Base-by-base conservation (phyloP, 768 basidiomycete species). In the Pisolithus tinctorius region DNA sequence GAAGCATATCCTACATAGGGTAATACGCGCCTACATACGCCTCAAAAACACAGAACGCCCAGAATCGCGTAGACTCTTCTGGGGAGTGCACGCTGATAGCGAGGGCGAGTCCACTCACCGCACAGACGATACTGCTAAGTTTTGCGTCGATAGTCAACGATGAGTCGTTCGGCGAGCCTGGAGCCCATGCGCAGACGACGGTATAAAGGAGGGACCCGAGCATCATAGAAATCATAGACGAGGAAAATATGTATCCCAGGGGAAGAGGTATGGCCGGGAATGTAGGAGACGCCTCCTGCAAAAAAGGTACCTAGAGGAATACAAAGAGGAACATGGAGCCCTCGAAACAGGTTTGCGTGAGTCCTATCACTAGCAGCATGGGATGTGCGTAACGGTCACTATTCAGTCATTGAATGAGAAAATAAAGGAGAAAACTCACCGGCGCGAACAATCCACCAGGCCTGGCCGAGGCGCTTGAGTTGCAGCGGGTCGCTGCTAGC, bases 261-360 rank as follows among this genome's bases (percentile, higher is more conserved):
- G 87, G 88, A 26, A 87, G 79, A 16, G 69, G 52, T 6, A 60
- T 57, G 10, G 66, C 54, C 8, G 71, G 60, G 53, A 60, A 66
- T 16, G 63, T 61, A 11, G 55, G 41, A n/a, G 81, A 74, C 20
- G 69, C 69, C 61, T 87, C 83, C 66, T 89, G 85, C 14, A 89
- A 70, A 2, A 81, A 75, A 1, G 88, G 86, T 0, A 89, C 87
- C 87, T 88, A 89, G 55, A 84, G 72, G 70, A 88, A 89, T 56
- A 88, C 87, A 66, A 88, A 89, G 54, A 88, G 77, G 66, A 89
- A 88, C 86, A 88, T 87, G 5, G 84, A 86, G 2, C 87, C 88
- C 62, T 89, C 86, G 61, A 89, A 89, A 66, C 83, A 86, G 1
- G 87, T 89, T 66, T 89, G 86, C 0, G 82, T 82, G 48, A 88